Evolutionary conservation across 2,329 filamentous ascomycete genomes (phyloP).

Genomic region (Aspergillus proliferans): DNA sequence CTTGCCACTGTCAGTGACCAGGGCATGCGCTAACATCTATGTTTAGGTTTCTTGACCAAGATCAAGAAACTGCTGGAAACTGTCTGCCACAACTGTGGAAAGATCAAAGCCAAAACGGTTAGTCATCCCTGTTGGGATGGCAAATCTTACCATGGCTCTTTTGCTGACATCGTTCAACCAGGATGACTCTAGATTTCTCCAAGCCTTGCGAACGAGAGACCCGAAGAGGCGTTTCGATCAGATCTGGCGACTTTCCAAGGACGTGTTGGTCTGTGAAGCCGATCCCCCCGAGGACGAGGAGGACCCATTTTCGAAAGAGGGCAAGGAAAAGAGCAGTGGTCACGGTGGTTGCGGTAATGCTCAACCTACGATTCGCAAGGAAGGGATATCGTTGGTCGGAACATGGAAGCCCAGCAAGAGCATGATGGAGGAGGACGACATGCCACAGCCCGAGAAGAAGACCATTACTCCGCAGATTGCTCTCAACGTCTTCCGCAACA

Average conservation of each 20-base stretch:
- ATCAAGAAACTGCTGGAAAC: slow-evolving; percentile 99
- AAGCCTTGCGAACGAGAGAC: slow-evolving; percentile 78
- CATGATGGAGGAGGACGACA: slow-evolving; percentile 60
- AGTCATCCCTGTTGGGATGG: slow-evolving; percentile 62
- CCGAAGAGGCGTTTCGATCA: slow-evolving; percentile 90
- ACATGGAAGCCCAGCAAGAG: slow-evolving; percentile 66
- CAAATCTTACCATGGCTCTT: slow-evolving; percentile 47
- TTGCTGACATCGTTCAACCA: slow-evolving; percentile 48
- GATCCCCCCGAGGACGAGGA: slow-evolving; percentile 63
- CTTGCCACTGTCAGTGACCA: slow-evolving; percentile 1
- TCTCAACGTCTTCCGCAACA: slow-evolving; percentile 77
- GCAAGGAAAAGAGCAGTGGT: slow-evolving; percentile 46
- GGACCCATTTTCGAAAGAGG: slow-evolving; percentile 63
- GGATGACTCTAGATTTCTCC: slow-evolving; percentile 76
- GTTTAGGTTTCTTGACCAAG: slow-evolving; percentile 88
- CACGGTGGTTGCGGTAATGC: slow-evolving; percentile 93
- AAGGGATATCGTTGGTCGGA: slow-evolving; percentile 74
- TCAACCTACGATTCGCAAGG: slow-evolving; percentile 81
- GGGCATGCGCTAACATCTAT: slow-evolving; percentile 19
- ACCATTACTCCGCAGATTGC: slow-evolving; percentile 77
- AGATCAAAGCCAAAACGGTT: slow-evolving; percentile 96
- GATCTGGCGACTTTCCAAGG: slow-evolving; percentile 88
- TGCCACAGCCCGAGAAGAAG: slow-evolving; percentile 69
- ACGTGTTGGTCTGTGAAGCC: slow-evolving; percentile 76
- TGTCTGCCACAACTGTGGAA: slow-evolving; percentile 98